A percentile compares a stretch with the other conserved stretches of the same genome.
phyloP scores from a whole-genome alignment of 73 alveolate species.

The Symbiodinium pilosum region DNA sequence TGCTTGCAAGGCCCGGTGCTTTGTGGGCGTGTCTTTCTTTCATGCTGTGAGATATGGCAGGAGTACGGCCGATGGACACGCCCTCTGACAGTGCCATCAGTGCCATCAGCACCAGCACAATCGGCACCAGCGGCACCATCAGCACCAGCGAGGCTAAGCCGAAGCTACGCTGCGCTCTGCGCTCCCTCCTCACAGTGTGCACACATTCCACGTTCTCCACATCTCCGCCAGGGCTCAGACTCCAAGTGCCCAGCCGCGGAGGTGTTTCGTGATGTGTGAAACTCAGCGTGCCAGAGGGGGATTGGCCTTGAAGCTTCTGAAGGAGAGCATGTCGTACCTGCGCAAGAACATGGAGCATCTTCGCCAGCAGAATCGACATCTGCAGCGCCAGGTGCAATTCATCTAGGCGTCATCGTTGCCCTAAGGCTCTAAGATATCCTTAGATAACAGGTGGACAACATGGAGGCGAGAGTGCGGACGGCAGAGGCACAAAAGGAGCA shows the following conservation, averaged over 20 bases:
- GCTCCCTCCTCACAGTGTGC: too few relatives aligned
- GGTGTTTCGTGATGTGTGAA: not conserved
- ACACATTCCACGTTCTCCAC: too few relatives aligned
- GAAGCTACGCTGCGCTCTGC: too few relatives aligned
- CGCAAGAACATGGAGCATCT: conserved; percentile 41
- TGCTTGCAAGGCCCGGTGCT: not conserved
- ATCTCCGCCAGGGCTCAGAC: not conserved
- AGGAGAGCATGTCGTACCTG: conserved; percentile 52
- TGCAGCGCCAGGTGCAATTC: conserved; percentile 80
- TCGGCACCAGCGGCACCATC: too few relatives aligned
- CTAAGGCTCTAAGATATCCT: too few relatives aligned
- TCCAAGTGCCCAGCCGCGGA: not conserved
- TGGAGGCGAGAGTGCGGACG: conserved; percentile 44
- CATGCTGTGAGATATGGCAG: not conserved
- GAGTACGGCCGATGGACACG: conserved; percentile 1
- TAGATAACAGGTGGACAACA: conserved; percentile 44
- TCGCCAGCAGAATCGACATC: conserved; percentile 57
- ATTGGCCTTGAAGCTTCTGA: too few relatives aligned
- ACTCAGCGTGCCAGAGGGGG: not conserved
- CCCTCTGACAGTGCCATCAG: not conserved
- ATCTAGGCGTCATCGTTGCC: too few relatives aligned
- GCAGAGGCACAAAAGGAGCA: conserved; percentile 64
- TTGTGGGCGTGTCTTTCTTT: too few relatives aligned
- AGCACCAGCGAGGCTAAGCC: too few relatives aligned
- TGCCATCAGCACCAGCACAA: too few relatives aligned